Conservation (phyloP, 768 basidiomycete species). For the Pleurotus eryngii region DNA sequence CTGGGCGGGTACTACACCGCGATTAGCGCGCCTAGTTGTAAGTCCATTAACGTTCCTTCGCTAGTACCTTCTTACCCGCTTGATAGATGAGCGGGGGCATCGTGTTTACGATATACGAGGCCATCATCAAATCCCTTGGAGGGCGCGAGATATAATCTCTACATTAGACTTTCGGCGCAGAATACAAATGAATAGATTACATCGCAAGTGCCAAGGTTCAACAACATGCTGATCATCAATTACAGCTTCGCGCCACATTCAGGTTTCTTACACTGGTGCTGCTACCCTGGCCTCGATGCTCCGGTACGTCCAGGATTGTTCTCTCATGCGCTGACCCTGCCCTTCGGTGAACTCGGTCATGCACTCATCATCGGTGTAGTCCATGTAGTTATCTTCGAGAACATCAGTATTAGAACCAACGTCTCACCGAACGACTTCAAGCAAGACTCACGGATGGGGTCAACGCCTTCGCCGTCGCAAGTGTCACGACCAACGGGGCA, state of each 20-base stretch:
- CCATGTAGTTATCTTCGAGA: conserved; percentile 32
- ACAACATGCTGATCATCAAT: no score
- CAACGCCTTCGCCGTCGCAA: conserved; percentile 24
- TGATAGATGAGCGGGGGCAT: conserved; percentile 88
- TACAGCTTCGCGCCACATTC: no score
- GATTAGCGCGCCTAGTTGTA: conserved; percentile 81
- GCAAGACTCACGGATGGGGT: conserved; percentile 28
- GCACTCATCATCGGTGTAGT: conserved; percentile 28
- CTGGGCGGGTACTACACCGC: conserved; percentile 95
- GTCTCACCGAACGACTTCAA: background rate
- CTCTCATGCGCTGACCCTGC: conserved; percentile 18
- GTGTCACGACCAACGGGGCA: conserved; percentile 24
- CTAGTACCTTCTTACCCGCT: background rate
- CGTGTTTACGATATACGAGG: conserved; percentile 89
- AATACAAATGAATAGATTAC: no score
- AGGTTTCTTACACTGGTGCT: background rate
- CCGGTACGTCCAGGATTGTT: background rate
- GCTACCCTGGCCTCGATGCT: background rate
- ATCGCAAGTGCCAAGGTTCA: no score
- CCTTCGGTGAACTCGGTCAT: conserved; percentile 26
- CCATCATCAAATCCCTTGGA: conserved; percentile 53
- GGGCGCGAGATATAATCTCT: conserved; percentile 10
- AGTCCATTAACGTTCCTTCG: conserved; percentile 23
- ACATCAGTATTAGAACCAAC: background rate
- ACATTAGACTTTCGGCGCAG: no score